Evolutionary conservation across 495 filamentous ascomycete species (phyloP).

Genomic region (Hypoxylon cercidicola): DNA sequence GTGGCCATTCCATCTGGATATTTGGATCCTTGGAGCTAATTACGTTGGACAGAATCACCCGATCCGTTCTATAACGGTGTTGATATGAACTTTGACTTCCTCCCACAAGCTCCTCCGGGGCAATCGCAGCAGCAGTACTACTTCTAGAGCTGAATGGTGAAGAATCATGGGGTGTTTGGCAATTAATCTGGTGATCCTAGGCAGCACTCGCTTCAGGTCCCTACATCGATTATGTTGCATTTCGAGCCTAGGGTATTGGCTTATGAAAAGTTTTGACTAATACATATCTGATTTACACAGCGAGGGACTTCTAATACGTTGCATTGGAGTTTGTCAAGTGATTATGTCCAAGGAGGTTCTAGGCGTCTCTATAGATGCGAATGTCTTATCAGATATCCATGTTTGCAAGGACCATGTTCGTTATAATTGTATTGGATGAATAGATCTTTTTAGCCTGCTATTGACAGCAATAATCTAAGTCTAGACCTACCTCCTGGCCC

Average conservation of each 20-base stretch:
- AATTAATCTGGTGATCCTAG: background rate
- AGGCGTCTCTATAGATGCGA: slow-evolving; percentile 9
- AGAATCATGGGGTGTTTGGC: slow-evolving; percentile 3
- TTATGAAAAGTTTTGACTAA: slow-evolving; percentile 22
- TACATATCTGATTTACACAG: background rate
- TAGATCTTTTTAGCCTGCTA: background rate
- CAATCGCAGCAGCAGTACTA: slow-evolving; percentile 62
- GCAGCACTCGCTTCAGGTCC: background rate
- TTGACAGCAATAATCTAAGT: background rate
- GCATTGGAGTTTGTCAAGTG: slow-evolving; percentile 28
- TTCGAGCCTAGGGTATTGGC: slow-evolving; percentile 9
- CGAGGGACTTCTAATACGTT: slow-evolving; percentile 19
- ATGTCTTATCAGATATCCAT: slow-evolving; percentile 26
- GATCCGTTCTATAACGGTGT: slow-evolving; percentile 60
- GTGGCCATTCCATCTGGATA: slow-evolving; percentile 21
- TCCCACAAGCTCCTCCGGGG: slow-evolving; percentile 59
- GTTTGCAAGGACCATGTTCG: slow-evolving; percentile 5
- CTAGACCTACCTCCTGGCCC: background rate
- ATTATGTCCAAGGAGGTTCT: slow-evolving; percentile 1
- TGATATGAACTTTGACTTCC: slow-evolving; percentile 64
- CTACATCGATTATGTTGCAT: slow-evolving; percentile 7
- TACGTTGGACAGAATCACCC: slow-evolving; percentile 52
- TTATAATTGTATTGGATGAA: background rate
- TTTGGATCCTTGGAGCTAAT: slow-evolving; percentile 8
- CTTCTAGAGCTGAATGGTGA: slow-evolving; percentile 44